Base-by-base conservation (phyloP, 257 asterid species). In the Fraxinus americana region DNA sequence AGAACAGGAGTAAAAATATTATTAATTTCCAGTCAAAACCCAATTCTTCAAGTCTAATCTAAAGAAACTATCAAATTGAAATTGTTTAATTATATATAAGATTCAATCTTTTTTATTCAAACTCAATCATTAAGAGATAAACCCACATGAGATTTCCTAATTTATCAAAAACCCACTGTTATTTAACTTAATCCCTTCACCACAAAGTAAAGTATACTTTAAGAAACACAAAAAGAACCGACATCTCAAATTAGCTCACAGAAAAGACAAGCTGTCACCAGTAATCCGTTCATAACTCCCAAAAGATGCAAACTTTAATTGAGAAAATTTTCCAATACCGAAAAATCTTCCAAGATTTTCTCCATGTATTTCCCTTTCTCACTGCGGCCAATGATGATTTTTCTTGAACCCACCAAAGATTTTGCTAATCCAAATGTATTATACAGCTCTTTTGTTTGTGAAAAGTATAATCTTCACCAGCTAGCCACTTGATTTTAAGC, bases 41-140 rank as follows among this genome's bases (percentile, higher is more conserved):
- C 76, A 85, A 85, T 80, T 82, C 52, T 85, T 79, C 83, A 90
- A 75, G 76, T 70, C 85, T 74, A 66, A 63, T 67, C 76, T 80
- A 79, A 78, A 81, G 77, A 72, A 77, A 82, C 77, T 77, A 81
- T 66, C 90, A 87, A 91, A 75, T 87, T 83, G 86, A 80, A 79
- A 81, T 86, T 85, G 78, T 80, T 83, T 88, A 87, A 79, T 77
- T 76, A 25, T 63, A 63, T 80, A 74, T 11, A 39, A 87, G 75
- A 78, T 65, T 57, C 78, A 59, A 86, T 73, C 82, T 82, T 87
- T 80, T 61, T 72, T 12, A 77, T 73, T 67, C 82, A 87, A 83
- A 83, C 36, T 50, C 91, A 91, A 91, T 93, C 90, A 90, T 91
- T 89, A 87, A 92, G 75, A 82, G 83, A 78, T 72, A 82, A 87